Evolutionary conservation across 2,329 filamentous ascomycete genomes (phyloP).

Genomic region (Phyllosticta capitalensis): DNA sequence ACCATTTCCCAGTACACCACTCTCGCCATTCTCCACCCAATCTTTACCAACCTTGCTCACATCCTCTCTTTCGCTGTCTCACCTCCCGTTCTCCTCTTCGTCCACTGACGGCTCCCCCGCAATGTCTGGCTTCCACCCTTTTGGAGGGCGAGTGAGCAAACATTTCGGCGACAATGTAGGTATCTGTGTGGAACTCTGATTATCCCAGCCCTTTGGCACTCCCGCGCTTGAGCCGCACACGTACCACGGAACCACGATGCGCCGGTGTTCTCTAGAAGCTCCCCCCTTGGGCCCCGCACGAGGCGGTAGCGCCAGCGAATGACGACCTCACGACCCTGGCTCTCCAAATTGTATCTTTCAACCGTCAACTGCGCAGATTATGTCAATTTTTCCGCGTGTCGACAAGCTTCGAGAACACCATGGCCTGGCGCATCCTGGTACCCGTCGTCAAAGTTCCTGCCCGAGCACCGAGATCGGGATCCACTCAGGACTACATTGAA

Average conservation of each 20-base stretch:
- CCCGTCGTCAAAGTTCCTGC: neutral
- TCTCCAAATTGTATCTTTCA: neutral
- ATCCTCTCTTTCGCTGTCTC: neutral
- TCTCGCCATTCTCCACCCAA: neutral
- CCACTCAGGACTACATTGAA: neutral
- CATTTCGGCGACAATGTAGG: constrained; percentile 43
- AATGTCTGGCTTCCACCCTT: constrained; percentile 38
- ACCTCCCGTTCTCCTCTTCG: neutral
- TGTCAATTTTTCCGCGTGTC: neutral
- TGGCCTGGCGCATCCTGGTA: neutral
- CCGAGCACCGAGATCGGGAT: neutral
- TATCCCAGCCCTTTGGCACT: neutral
- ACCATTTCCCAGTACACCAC: neutral
- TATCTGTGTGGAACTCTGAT: neutral
- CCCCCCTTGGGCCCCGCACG: neutral
- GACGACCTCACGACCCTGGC: too few species aligned
- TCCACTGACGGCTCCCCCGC: neutral
- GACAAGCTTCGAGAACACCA: too few species aligned
- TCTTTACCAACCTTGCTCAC: neutral
- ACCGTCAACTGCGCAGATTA: neutral
- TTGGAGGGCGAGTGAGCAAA: constrained; percentile 41
- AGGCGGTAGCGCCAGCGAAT: neutral
- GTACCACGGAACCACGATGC: neutral
- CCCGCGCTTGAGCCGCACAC: neutral
- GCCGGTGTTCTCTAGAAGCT: neutral